phyloP scores from a whole-genome alignment of 768 basidiomycete genomes.

The Sarcodon sp. region DNA sequence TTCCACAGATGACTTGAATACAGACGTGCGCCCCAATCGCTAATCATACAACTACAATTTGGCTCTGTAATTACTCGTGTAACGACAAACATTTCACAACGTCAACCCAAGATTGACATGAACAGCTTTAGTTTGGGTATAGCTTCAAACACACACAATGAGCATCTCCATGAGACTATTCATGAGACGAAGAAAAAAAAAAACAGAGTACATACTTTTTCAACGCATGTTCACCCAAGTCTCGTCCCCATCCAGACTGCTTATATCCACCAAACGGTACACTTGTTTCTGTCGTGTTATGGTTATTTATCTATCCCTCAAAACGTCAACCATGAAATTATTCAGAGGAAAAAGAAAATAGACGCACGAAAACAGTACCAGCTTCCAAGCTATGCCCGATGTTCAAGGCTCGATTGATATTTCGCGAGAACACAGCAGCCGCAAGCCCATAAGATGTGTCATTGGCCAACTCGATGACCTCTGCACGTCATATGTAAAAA shows the following conservation, averaged over 20 bases:
- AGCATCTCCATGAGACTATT: neutral
- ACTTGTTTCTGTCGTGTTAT: conserved; percentile 28
- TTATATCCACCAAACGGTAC: conserved; percentile 67
- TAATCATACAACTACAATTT: neutral
- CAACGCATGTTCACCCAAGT: conserved; percentile 49
- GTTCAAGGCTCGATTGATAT: conserved; percentile 62
- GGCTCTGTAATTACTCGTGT: conserved; percentile 10
- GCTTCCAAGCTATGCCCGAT: conserved; percentile 68
- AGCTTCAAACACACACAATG: conserved; percentile 18
- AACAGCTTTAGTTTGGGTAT: conserved; percentile 47
- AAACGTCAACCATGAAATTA: neutral
- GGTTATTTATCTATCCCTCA: conserved; percentile 27
- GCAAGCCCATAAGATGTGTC: conserved; percentile 82
- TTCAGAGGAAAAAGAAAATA: neutral
- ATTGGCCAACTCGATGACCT: conserved; percentile 67
- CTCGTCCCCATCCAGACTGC: conserved; percentile 60
- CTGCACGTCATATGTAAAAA: conserved; percentile 6
- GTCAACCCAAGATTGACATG: conserved; percentile 38
- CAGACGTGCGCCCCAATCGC: too few species aligned
- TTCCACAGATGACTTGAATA: too few species aligned
- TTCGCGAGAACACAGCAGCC: conserved; percentile 72
- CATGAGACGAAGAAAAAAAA: neutral
- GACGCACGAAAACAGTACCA: conserved; percentile 61
- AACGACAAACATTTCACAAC: conserved; percentile 2
- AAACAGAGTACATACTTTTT: conserved; percentile 12